Conservation (phyloP, 768 basidiomycete genomes). For the Naganishia randhawae region DNA sequence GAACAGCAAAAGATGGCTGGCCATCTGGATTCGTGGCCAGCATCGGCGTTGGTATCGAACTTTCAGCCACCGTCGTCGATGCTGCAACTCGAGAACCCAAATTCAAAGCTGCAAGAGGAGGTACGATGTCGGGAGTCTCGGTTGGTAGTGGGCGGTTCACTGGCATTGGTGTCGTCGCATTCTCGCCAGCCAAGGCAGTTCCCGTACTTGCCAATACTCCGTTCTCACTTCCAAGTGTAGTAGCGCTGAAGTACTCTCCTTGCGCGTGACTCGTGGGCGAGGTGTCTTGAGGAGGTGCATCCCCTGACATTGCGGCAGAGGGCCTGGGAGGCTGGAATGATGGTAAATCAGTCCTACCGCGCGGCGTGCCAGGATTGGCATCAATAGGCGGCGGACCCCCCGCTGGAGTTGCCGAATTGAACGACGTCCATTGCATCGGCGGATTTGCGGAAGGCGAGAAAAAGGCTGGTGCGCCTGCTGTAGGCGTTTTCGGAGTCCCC, state of each 20-base stretch:
- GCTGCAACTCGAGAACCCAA: background rate
- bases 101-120: background rate
- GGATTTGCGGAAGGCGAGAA: constrained; percentile 14
- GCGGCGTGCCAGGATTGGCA: background rate
- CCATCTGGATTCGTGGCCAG: background rate
- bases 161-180: background rate
- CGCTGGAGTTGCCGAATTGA: constrained; percentile 34
- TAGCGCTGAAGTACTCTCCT: background rate
- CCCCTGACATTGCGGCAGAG: background rate
- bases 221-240: background rate
- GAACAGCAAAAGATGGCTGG: constrained; percentile 14
- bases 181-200: background rate
- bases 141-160: background rate
- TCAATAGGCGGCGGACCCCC: background rate
- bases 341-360: background rate
- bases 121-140: background rate
- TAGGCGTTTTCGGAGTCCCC: constrained; percentile 36
- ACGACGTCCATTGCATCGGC: constrained; percentile 39
- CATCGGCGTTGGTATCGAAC: background rate
- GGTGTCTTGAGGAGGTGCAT: background rate
- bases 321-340: background rate
- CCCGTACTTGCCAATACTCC: background rate
- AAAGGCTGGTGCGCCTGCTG: constrained; percentile 3
- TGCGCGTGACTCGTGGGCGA: background rate
- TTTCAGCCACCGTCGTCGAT: background rate